phyloP scores from a whole-genome alignment of 768 basidiomycete genomes.

The Dentipellis fragilis region DNA sequence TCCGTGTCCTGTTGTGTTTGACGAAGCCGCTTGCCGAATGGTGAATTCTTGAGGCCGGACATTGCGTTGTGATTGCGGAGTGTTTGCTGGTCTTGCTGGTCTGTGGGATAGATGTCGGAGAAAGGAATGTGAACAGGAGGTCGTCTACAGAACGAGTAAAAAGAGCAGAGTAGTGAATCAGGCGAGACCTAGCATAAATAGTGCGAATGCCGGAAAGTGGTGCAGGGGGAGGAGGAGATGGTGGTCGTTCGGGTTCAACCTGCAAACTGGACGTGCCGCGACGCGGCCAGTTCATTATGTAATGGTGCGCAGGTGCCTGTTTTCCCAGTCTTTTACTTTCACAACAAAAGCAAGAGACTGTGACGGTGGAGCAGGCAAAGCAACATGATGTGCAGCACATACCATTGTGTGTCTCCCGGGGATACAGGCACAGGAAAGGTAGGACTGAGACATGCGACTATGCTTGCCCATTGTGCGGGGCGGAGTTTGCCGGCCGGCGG shows the following conservation, averaged over 20 bases:
- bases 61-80: conserved; percentile 34
- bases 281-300: neutral
- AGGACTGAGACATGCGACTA: too few species aligned
- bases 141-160: conserved; percentile 10
- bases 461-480: neutral
- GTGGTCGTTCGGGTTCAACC: conserved; percentile 1
- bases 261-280: neutral
- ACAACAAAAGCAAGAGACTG: neutral
- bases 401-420: neutral
- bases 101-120: conserved; percentile 14
- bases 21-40: conserved; percentile 75
- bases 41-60: conserved; percentile 77
- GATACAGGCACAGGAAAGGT: too few species aligned
- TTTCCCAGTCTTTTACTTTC: neutral
- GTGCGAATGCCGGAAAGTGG: neutral
- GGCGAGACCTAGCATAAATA: neutral
- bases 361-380: neutral
- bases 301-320: neutral
- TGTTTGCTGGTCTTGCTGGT: neutral
- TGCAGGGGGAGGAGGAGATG: neutral
- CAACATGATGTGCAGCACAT: neutral
- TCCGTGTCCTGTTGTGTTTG: conserved; percentile 57
- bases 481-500: neutral
- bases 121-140: conserved; percentile 11
- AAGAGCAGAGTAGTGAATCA: conserved; percentile 1